Conservation (phyloP, 179 eudicot genomes). For the Gypsophila paniculata region DNA sequence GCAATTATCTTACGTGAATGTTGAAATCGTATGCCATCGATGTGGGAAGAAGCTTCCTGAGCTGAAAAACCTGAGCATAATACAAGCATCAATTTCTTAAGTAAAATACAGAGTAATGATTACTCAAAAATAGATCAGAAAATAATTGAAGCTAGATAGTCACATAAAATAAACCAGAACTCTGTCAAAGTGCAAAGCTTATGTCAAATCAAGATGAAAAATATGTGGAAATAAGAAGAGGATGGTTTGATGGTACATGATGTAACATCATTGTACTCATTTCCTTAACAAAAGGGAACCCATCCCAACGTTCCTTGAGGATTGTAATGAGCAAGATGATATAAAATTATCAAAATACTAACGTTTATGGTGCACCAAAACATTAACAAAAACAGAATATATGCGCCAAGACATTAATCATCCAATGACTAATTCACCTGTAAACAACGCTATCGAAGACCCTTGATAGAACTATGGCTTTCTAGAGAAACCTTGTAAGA, state of each 20-base stretch:
- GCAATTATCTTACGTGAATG: constrained; percentile 67
- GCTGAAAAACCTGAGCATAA: constrained; percentile 68
- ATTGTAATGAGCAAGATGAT: background rate
- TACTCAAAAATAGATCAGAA: background rate
- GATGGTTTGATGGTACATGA: too few relatives aligned
- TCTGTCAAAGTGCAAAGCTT: too few relatives aligned
- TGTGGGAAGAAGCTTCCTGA: constrained; percentile 90
- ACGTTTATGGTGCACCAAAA: background rate
- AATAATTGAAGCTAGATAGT: background rate
- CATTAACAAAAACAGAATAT: background rate
- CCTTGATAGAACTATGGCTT: background rate
- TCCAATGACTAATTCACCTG: too few relatives aligned
- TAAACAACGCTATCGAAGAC: background rate
- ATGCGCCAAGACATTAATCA: too few relatives aligned
- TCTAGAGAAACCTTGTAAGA: background rate
- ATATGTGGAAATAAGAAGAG: too few relatives aligned
- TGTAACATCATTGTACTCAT: too few relatives aligned
- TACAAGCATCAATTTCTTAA: background rate
- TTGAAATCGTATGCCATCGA: constrained; percentile 85
- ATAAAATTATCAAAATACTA: background rate
- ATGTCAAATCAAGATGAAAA: too few relatives aligned
- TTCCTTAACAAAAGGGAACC: background rate
- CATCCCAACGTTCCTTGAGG: too few relatives aligned
- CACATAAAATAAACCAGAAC: too few relatives aligned
- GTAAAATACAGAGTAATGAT: background rate